These are phyloP conservation scores for Apiospora malaysiana DNA, from an alignment of 2,329 filamentous ascomycete genomes.

Conservation along the genomic window DNA sequence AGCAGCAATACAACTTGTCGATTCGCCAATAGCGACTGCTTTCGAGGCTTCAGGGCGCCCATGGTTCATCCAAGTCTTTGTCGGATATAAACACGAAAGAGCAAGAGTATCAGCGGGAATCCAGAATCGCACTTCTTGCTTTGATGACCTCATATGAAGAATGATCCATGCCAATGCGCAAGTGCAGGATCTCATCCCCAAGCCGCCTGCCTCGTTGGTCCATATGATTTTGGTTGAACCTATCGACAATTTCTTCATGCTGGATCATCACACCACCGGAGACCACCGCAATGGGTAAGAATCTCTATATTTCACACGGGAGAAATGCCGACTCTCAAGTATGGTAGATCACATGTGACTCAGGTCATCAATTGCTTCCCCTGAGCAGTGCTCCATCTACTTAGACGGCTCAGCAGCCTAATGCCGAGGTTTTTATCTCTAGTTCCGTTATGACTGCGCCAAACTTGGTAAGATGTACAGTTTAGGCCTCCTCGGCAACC, in stretches of 20 bases:
- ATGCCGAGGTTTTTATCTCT: not conserved
- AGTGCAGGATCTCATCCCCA: not conserved
- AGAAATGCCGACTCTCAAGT: not conserved
- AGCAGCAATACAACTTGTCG: too few species aligned
- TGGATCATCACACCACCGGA: not conserved
- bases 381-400: not conserved
- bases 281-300: not conserved
- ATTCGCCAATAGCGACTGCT: too few species aligned
- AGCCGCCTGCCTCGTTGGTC: not conserved
- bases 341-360: not conserved
- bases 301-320: constrained; percentile 4
- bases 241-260: not conserved
- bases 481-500: constrained; percentile 32
- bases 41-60: not conserved
- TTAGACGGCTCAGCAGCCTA: not conserved
- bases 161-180: not conserved
- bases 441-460: constrained; percentile 13
- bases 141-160: not conserved
- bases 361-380: not conserved
- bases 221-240: not conserved
- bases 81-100: not conserved
- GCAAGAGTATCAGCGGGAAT: not conserved
- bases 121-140: not conserved
- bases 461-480: constrained; percentile 38
- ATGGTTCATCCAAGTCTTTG: not conserved